Percentiles rank a stretch among this genome's conserved stretches.
These are phyloP conservation scores for Trichoderma afroharzianum DNA, from an alignment of 2,329 filamentous ascomycete genomes.

Conservation along the genomic window DNA sequence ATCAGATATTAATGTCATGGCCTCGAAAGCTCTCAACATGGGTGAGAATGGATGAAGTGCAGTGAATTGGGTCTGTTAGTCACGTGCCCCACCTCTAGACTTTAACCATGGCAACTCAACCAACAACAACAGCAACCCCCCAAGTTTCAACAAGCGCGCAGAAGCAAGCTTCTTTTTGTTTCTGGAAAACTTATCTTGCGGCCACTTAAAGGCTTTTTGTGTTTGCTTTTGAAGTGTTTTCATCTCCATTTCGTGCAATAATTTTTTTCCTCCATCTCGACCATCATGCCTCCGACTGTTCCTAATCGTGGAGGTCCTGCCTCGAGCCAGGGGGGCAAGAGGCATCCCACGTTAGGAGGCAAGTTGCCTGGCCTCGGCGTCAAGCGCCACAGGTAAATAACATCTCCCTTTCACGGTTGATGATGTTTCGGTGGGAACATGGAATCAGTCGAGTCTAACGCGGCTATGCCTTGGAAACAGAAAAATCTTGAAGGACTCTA, in stretches of 20 bases:
- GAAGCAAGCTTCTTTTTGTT: neutral
- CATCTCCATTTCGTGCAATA: neutral
- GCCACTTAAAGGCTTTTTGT: neutral
- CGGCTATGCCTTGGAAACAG: slow-evolving; percentile 29
- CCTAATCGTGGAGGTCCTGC: neutral
- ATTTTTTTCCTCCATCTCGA: neutral
- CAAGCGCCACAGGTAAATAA: neutral
- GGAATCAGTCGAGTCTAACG: neutral
- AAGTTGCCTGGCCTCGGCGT: neutral
- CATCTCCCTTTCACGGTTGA: neutral
- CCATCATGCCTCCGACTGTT: neutral
- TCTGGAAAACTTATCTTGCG: neutral
- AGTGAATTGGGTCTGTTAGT: neutral
- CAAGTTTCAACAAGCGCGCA: neutral
- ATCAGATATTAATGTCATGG: neutral
- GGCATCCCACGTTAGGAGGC: neutral
- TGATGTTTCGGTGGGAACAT: rapidly evolving
- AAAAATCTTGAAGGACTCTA: slow-evolving; percentile 46
- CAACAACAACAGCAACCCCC: neutral
- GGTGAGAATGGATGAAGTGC: neutral
- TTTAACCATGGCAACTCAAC: neutral
- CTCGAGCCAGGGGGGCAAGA: neutral
- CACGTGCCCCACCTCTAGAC: neutral
- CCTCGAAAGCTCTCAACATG: neutral
- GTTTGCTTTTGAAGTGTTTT: neutral